Evolutionary conservation across 2,329 filamentous ascomycete species (phyloP), one percentile per base, ranked within the genome.

Genomic region (Sarocladium strictum): DNA sequence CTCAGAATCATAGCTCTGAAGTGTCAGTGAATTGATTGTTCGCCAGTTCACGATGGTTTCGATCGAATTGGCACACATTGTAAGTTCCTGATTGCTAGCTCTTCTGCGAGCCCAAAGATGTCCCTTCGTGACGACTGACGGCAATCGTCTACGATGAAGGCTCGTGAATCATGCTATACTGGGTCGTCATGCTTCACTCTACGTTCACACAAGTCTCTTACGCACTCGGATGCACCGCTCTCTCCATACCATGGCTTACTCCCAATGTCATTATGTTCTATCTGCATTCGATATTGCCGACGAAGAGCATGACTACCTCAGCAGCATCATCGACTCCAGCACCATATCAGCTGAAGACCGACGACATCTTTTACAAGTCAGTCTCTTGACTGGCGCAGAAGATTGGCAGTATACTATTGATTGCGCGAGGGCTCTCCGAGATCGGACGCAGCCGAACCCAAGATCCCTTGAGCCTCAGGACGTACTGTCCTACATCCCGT

Each of bases 321-420:
- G 62, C 40, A 59, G 64, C 53, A 53, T 70, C 35, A 56, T 72
- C 35, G 61, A 66, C 24, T 63, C 63, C 4, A 35, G 58, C 15
- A 54, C 53, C 19, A 60, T 62, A n/a, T 58, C 67, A n/a, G 41
- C 26, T 4, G 53, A 58, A 15, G 67, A 72, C 51, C 56, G 57
- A n/a, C 54, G 62, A 53, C 23, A 54, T 33, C 60, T 72, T 29
- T 57, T 67, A 24, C 55, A 64, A 40, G 54, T 63, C 40, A 71
- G 68, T 53, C 58, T 72, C 21, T 54, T 64, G 3, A 68, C 67
- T 35, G 64, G 65, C 12, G 63, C 64, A 19, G 61, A 72, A 45
- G 63, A 69, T 49, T 73, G 68, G 65, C 53, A 67, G 17, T 60
- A 62, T 53, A 54, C 67, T 56, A 59, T 72, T n/a, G 58, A 69